Evolutionary conservation across 371 early-diverging fungal genomes (phyloP).

Genomic region (Funneliformis caledonium): DNA sequence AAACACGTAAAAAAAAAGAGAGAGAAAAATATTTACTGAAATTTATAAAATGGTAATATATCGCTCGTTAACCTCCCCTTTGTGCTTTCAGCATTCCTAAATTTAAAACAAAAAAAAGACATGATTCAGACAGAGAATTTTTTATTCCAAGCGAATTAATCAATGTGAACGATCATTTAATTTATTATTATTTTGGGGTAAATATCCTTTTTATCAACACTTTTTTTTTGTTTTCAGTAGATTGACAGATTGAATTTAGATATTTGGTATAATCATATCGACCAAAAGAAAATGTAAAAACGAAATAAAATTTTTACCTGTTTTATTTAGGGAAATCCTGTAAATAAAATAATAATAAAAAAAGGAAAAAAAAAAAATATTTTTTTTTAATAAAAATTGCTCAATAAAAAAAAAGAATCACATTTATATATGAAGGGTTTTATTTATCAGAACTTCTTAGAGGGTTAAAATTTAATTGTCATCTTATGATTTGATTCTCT

Average conservation of each 20-base stretch:
- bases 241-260: constrained; percentile 5
- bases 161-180: too few relatives aligned
- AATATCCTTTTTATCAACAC: neutral
- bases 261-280: neutral
- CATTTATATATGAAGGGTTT: neutral
- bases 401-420: neutral
- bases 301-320: neutral
- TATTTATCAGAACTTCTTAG: constrained; percentile 18
- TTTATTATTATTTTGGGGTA: neutral
- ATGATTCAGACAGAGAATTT: too few relatives aligned
- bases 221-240: neutral
- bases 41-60: too few relatives aligned
- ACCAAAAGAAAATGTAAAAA: neutral
- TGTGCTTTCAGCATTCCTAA: too few relatives aligned
- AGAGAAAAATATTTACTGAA: too few relatives aligned
- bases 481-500: neutral
- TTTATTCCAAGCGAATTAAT: too few relatives aligned
- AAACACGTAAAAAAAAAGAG: too few relatives aligned
- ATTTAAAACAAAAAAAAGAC: too few relatives aligned
- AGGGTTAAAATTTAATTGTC: neutral
- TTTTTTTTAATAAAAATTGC: neutral
- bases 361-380: neutral
- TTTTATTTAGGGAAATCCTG: neutral
- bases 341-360: neutral
- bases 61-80: too few relatives aligned